phyloP scores from a whole-genome alignment of 108 stramenopile genomes.

The Cyclotella kingstonii region DNA sequence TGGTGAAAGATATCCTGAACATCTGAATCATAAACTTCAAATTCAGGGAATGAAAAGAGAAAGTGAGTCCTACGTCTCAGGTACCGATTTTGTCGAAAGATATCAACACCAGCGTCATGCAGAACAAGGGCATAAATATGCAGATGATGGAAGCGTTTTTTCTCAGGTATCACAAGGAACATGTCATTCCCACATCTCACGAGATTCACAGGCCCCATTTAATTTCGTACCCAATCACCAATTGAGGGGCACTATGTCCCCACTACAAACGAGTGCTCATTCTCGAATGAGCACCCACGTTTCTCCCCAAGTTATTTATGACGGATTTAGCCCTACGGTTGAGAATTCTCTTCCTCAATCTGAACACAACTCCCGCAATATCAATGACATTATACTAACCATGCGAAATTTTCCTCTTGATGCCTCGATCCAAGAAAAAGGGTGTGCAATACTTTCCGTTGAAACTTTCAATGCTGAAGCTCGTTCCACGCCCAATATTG shows the following conservation, averaged over 20 bases:
- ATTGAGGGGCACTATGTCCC: not conserved
- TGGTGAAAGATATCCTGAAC: conserved; percentile 6
- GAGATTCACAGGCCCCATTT: conserved; percentile 21
- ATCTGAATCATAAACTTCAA: conserved; percentile 18
- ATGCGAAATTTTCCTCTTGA: conserved; percentile 41
- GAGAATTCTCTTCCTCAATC: conserved; percentile 8
- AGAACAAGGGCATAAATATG: conserved; percentile 12
- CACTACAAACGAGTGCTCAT: not conserved
- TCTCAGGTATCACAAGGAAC: conserved; percentile 27
- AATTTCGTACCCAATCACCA: conserved; percentile 14
- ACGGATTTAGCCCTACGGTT: conserved; percentile 7
- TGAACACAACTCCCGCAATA: conserved; percentile 31
- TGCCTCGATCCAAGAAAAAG: conserved; percentile 40
- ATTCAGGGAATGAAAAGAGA: conserved; percentile 13
- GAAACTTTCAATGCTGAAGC: conserved; percentile 50
- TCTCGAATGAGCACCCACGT: not conserved
- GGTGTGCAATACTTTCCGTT: conserved; percentile 49
- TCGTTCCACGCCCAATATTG: conserved; percentile 28
- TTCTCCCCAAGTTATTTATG: not conserved
- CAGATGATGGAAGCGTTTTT: conserved; percentile 34
- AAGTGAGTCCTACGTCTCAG: not conserved
- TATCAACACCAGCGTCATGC: conserved; percentile 19
- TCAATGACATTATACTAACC: conserved; percentile 24
- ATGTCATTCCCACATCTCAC: conserved; percentile 28
- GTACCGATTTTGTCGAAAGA: conserved; percentile 8